Conservation (phyloP, 2,329 filamentous ascomycete genomes). For the Stemphylium vesicarium region DNA sequence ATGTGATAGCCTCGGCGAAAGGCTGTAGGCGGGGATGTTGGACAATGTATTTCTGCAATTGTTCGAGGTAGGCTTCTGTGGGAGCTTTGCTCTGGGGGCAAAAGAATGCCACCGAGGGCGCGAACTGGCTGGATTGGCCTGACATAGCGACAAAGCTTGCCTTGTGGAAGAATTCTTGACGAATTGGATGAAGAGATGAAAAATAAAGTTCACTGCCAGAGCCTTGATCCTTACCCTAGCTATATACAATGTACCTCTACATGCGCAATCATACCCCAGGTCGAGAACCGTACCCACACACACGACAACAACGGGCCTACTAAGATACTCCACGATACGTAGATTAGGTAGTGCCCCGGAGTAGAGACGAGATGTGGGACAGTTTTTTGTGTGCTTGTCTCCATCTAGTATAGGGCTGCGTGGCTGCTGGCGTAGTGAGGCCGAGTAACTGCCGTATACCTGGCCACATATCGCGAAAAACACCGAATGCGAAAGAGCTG, state of each 20-base stretch:
- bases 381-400: neutral
- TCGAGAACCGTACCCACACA: neutral
- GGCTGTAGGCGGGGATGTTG: slow-evolving; percentile 2
- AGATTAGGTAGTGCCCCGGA: neutral
- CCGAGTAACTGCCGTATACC: slow-evolving; percentile 30
- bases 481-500: slow-evolving; percentile 32
- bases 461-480: slow-evolving; percentile 39
- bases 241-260: slow-evolving; percentile 2
- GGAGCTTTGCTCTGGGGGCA: slow-evolving; percentile 31
- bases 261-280: neutral
- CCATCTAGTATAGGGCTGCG: slow-evolving; percentile 5
- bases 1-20: slow-evolving; percentile 10
- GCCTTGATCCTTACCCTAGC: neutral
- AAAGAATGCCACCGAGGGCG: slow-evolving; percentile 26
- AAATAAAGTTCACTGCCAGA: neutral
- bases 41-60: slow-evolving; percentile 21
- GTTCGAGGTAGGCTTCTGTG: slow-evolving; percentile 20
- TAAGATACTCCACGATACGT: neutral
- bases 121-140: neutral
- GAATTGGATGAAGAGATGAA: neutral
- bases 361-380: neutral
- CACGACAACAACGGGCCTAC: neutral
- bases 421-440: neutral
- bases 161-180: neutral
- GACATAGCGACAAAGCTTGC: neutral